These are phyloP conservation scores for Ogataea thermomethanolica DNA, from an alignment of 805 yeast genomes.

Conservation along the genomic window DNA sequence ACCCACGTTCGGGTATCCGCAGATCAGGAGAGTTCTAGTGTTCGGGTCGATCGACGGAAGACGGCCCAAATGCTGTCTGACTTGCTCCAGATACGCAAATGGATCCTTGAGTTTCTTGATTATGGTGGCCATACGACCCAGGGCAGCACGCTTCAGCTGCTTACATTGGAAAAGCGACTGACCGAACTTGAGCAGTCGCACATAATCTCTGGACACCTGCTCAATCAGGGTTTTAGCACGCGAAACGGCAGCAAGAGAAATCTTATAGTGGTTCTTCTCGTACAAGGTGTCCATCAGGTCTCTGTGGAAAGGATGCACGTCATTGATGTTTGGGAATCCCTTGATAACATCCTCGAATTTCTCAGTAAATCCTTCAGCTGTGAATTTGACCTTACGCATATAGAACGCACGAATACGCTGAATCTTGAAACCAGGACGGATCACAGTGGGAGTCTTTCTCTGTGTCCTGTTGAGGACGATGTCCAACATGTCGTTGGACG, in stretches of 20 bases:
- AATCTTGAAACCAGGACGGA: conserved; percentile 93
- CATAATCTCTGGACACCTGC: conserved; percentile 94
- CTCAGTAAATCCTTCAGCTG: conserved; percentile 94
- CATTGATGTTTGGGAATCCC: conserved; percentile 95
- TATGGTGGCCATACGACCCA: conserved; percentile 99
- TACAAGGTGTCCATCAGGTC: conserved; percentile 97
- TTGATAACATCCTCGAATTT: conserved; percentile 80
- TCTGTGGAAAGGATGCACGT: conserved; percentile 97
- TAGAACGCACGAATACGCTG: conserved; percentile 95
- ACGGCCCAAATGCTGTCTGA: conserved; percentile 98
- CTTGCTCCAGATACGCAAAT: conserved; percentile 90
- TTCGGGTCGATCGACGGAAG: conserved; percentile 97
- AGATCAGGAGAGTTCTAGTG: conserved; percentile 92
- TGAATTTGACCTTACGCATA: conserved; percentile 96
- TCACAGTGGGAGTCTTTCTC: conserved; percentile 98
- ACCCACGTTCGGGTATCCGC: conserved; percentile 99
- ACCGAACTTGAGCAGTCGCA: conserved; percentile 91
- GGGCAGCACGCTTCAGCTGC: conserved; percentile 96
- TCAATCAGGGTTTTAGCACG: conserved; percentile 92
- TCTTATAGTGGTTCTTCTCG: conserved; percentile 97
- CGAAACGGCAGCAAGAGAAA: conserved; percentile 90
- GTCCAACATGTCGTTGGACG: conserved; percentile 89
- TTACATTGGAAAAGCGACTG: conserved; percentile 98
- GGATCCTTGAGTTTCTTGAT: conserved; percentile 95
- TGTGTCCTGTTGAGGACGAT: conserved; percentile 96